These are phyloP conservation scores for Chlorokybus atmophyticus DNA, from an alignment of 139 green algal species.

Conservation along the genomic window DNA sequence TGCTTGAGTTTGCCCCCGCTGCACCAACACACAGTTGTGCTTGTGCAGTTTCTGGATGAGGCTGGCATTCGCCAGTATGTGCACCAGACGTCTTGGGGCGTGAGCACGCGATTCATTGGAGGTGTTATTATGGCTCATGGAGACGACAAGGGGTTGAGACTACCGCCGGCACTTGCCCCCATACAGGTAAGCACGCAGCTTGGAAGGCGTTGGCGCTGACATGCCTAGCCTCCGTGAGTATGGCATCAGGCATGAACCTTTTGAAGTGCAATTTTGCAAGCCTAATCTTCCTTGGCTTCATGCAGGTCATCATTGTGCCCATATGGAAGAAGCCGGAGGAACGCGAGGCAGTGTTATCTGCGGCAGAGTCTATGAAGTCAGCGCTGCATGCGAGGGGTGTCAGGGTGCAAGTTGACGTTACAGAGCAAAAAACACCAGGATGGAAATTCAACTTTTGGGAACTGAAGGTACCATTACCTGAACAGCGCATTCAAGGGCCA, in stretches of 20 bases:
- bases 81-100: constrained; percentile 87
- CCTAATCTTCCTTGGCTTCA: too few species aligned
- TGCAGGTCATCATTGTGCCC: constrained; percentile 81
- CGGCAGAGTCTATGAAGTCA: constrained; percentile 37
- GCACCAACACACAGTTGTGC: too few species aligned
- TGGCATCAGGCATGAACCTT: too few species aligned
- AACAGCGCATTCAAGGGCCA: too few species aligned
- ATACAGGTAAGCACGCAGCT: constrained; percentile 62
- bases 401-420: constrained; percentile 68
- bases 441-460: constrained; percentile 97
- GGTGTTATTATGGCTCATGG: constrained; percentile 98
- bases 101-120: constrained; percentile 84
- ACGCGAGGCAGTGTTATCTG: constrained; percentile 42
- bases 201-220: too few species aligned
- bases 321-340: constrained; percentile 81
- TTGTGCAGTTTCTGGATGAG: constrained; percentile 42
- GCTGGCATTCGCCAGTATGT: constrained; percentile 48
- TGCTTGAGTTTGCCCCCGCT: too few species aligned
- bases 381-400: constrained; percentile 52
- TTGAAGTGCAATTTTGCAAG: too few species aligned
- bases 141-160: constrained; percentile 78
- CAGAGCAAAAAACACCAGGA: constrained; percentile 61
- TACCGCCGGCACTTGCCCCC: constrained; percentile 80
- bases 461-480: constrained; percentile 80
- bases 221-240: too few species aligned